These are phyloP conservation scores for Collariella sp. DNA, from an alignment of 495 filamentous ascomycete species.

Conservation along the genomic window DNA sequence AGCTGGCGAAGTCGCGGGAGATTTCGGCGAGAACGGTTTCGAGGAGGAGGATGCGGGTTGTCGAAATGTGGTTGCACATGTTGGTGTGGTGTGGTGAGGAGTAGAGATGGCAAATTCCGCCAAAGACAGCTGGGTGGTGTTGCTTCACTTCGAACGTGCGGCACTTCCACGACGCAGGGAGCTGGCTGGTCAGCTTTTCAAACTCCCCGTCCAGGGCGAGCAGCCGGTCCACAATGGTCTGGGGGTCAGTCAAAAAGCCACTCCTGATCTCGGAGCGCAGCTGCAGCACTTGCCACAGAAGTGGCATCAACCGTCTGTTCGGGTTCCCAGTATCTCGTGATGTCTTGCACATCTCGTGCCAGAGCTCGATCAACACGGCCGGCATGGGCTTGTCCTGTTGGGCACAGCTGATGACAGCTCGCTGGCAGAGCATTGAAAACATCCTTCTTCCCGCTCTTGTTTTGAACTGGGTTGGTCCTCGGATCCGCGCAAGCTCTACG, in stretches of 20 bases:
- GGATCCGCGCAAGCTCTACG: constrained; percentile 46
- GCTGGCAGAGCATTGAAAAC: constrained; percentile 48
- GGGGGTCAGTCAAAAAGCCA: constrained; percentile 30
- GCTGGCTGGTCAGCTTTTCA: constrained; percentile 32
- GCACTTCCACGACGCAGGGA: constrained; percentile 35
- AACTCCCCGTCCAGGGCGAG: constrained; percentile 46
- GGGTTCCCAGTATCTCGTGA: constrained; percentile 18
- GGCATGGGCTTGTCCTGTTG: constrained; percentile 33
- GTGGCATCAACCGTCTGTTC: constrained; percentile 21
- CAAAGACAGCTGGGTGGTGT: constrained; percentile 36
- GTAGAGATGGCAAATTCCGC: constrained; percentile 48
- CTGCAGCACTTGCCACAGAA: constrained; percentile 40
- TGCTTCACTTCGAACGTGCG: constrained; percentile 25
- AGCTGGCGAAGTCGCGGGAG: constrained; percentile 13
- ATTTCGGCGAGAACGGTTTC: constrained; percentile 42
- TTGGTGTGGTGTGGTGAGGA: constrained; percentile 41
- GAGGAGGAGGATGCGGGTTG: constrained; percentile 48
- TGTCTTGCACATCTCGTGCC: constrained; percentile 24
- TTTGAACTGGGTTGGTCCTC: constrained; percentile 49
- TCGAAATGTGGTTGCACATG: constrained; percentile 51
- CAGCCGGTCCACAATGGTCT: constrained; percentile 38
- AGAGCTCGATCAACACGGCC: constrained; percentile 28
- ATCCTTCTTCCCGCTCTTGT: constrained; percentile 47
- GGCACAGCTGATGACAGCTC: constrained; percentile 35
- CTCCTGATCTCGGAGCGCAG: constrained; percentile 35